phyloP scores from a whole-genome alignment of 2,329 filamentous ascomycete genomes.

The Grosmannia serpens region DNA sequence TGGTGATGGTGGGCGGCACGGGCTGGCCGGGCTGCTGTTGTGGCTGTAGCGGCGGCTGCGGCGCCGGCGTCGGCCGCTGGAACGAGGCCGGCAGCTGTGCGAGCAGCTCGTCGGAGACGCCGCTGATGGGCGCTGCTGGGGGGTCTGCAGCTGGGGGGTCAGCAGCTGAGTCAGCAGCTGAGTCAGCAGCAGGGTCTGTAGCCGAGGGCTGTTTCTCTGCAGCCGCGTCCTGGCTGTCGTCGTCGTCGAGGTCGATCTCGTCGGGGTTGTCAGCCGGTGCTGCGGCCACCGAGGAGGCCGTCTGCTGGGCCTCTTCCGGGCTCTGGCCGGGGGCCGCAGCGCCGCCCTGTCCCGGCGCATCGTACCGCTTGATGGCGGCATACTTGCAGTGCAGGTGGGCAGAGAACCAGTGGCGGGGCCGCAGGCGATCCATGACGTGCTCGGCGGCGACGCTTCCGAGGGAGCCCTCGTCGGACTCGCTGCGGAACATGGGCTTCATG shows the following conservation, averaged over 20 bases:
- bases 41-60: constrained; percentile 12
- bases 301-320: neutral
- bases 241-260: constrained; percentile 60
- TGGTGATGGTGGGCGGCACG: constrained; percentile 61
- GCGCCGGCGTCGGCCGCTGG: constrained; percentile 25
- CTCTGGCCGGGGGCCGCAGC: no score
- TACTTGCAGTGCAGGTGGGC: constrained; percentile 91
- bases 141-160: constrained; percentile 2
- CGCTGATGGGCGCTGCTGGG: constrained; percentile 11
- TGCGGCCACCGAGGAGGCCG: constrained; percentile 1
- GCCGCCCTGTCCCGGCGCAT: constrained; percentile 14
- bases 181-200: neutral
- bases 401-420: constrained; percentile 83
- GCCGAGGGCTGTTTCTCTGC: no score
- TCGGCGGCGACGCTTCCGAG: constrained; percentile 73
- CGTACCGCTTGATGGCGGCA: constrained; percentile 52
- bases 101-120: constrained; percentile 53
- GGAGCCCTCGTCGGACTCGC: constrained; percentile 62
- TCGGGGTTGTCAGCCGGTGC: constrained; percentile 39
- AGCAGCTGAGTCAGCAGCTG: neutral
- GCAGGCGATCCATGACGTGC: constrained; percentile 67
- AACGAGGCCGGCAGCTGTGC: constrained; percentile 71
- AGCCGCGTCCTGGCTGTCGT: constrained; percentile 33
- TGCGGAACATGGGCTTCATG: constrained; percentile 61
- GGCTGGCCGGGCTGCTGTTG: constrained; percentile 39